phyloP scores from a whole-genome alignment of 169 alveolate genomes.

The Plasmodium ovale region DNA sequence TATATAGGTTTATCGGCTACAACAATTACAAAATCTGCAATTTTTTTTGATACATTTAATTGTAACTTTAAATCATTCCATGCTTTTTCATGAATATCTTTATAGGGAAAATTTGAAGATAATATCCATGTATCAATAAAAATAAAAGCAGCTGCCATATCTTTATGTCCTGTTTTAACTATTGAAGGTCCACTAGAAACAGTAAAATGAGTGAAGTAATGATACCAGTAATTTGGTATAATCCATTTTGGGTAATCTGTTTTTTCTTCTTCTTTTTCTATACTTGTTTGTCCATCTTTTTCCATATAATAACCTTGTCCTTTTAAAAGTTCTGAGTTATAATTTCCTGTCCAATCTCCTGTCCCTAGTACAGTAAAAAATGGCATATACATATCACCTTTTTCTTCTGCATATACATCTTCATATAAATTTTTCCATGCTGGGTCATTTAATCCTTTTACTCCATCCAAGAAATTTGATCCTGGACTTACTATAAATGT shows the following conservation, averaged over 20 bases:
- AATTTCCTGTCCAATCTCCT: conserved; percentile 91
- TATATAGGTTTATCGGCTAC: conserved; percentile 93
- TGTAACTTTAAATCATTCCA: conserved; percentile 91
- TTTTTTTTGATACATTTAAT: conserved; percentile 88
- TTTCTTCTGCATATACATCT: conserved; percentile 86
- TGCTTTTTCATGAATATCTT: conserved; percentile 87
- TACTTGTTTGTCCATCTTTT: conserved; percentile 73
- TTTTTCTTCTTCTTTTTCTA: conserved; percentile 52
- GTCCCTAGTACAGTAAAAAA: conserved; percentile 90
- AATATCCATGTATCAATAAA: conserved; percentile 93
- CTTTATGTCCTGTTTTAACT: conserved; percentile 87
- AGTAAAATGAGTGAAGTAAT: conserved; percentile 88
- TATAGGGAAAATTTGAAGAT: conserved; percentile 88
- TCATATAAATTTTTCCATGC: conserved; percentile 86
- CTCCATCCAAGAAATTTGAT: conserved; percentile 89
- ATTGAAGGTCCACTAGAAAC: conserved; percentile 83
- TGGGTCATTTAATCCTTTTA: conserved; percentile 82
- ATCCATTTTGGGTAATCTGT: conserved; percentile 89
- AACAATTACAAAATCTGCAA: conserved; percentile 89
- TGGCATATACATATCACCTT: conserved; percentile 87
- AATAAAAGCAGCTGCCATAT: conserved; percentile 88
- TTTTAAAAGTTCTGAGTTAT: conserved; percentile 84
- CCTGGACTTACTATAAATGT: conserved; percentile 91
- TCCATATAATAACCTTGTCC: conserved; percentile 82
- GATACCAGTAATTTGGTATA: conserved; percentile 94